A percentile compares a stretch with the other conserved stretches of the same genome.
These are phyloP conservation scores for Fabrea salina DNA, from an alignment of 169 alveolate genomes.

Conservation along the genomic window DNA sequence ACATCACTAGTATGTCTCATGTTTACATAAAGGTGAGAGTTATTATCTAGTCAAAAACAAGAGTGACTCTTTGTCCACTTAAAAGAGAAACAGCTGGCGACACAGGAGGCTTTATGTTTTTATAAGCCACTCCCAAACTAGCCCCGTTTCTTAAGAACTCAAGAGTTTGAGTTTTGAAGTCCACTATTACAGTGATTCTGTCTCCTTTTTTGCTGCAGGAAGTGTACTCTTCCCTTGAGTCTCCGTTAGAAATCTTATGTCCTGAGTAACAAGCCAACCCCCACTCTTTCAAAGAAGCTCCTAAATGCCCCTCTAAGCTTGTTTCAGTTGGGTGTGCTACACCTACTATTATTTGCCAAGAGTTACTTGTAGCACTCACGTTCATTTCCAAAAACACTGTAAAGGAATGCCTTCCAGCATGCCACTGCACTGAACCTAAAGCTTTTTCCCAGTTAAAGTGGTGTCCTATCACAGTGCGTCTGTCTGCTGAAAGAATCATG, in stretches of 20 bases:
- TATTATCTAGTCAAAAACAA: neutral
- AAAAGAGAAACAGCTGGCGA: conserved; percentile 33
- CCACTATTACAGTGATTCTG: conserved; percentile 43
- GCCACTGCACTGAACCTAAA: conserved; percentile 41
- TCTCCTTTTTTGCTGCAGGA: conserved; percentile 47
- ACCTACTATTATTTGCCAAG: conserved; percentile 54
- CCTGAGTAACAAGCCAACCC: conserved; percentile 55
- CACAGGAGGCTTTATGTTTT: conserved; percentile 4
- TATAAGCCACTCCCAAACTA: conserved; percentile 19
- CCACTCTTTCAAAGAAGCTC: conserved; percentile 48
- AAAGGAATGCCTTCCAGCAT: conserved; percentile 47
- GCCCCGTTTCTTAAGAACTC: conserved; percentile 35
- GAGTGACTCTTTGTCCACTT: neutral
- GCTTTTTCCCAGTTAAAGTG: conserved; percentile 57
- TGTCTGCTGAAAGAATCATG: conserved; percentile 37
- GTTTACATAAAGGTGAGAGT: too few species aligned
- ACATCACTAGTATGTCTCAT: too few species aligned
- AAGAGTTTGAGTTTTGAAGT: conserved; percentile 37
- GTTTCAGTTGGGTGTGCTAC: conserved; percentile 38
- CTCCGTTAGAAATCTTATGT: conserved; percentile 34
- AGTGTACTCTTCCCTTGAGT: conserved; percentile 40
- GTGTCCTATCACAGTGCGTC: conserved; percentile 46
- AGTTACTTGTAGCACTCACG: conserved; percentile 43
- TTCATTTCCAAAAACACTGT: conserved; percentile 41
- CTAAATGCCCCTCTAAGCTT: conserved; percentile 29